A percentile compares a stretch with the other conserved stretches of the same genome.
phyloP scores from a whole-genome alignment of 768 basidiomycete genomes.

The Suillus sp. region DNA sequence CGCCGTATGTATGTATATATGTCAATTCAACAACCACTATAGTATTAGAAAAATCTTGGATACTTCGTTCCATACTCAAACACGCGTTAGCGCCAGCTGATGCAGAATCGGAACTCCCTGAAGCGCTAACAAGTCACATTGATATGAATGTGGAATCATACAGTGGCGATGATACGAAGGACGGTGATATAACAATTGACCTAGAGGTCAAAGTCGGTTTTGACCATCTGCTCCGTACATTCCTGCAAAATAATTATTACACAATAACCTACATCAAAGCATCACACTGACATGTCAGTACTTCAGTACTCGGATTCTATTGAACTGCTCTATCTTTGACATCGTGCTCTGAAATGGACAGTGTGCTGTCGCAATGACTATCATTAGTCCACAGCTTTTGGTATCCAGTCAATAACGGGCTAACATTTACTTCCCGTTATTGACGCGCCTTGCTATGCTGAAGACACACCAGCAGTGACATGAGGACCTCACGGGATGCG shows the following conservation, averaged over 20 bases:
- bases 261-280: not conserved
- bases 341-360: not conserved
- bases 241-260: not conserved
- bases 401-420: not conserved
- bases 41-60: no score
- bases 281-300: not conserved
- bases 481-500: not conserved
- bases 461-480: not conserved
- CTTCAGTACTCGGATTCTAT: not conserved
- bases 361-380: not conserved
- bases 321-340: not conserved
- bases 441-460: not conserved
- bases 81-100: no score
- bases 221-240: not conserved
- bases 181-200: not conserved
- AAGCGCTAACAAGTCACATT: no score
- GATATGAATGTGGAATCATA: slow-evolving; percentile 76
- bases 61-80: no score
- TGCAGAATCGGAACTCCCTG: no score
- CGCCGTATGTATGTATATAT: no score
- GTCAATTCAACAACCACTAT: no score
- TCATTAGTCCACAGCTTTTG: not conserved
- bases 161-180: slow-evolving; percentile 17
- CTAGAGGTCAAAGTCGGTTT: slow-evolving; percentile 8
- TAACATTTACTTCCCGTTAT: not conserved